Percentiles rank a stretch among this genome's conserved stretches.
Conservation (phyloP, 108 stramenopile species). For the Licmophora abbreviata region DNA sequence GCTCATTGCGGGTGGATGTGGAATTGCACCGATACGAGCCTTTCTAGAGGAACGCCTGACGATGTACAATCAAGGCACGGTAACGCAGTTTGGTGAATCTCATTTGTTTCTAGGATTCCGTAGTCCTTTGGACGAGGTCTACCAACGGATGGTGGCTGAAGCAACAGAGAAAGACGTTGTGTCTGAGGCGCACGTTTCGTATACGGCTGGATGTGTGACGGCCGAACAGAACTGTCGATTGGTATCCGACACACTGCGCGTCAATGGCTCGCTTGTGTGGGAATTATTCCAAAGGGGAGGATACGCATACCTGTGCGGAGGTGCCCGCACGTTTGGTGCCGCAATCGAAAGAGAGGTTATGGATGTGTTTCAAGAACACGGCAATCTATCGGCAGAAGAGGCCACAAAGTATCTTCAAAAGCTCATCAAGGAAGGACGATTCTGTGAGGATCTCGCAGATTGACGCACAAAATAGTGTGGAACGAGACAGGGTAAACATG, state of each 20-base stretch:
- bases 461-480: not conserved
- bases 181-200: conserved; percentile 28
- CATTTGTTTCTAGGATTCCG: conserved; percentile 55
- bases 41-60: conserved; percentile 63
- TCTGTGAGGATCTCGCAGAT: conserved; percentile 50
- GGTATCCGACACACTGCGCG: conserved; percentile 30
- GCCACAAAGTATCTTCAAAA: conserved; percentile 42
- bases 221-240: conserved; percentile 14
- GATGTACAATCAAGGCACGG: conserved; percentile 13
- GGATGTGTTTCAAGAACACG: conserved; percentile 38
- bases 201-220: conserved; percentile 17
- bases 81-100: conserved; percentile 23
- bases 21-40: conserved; percentile 61
- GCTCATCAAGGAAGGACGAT: conserved; percentile 30
- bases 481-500: too few species aligned
- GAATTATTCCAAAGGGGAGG: conserved; percentile 41
- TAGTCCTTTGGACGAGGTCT: conserved; percentile 46
- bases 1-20: conserved; percentile 65
- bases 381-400: conserved; percentile 31
- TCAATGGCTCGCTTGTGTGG: conserved; percentile 22
- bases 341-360: conserved; percentile 40
- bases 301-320: conserved; percentile 51
- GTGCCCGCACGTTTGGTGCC: conserved; percentile 57
- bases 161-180: conserved; percentile 29
- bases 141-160: conserved; percentile 30